Base-by-base conservation (phyloP, 2,329 filamentous ascomycete genomes). In the Fusarium illudens region DNA sequence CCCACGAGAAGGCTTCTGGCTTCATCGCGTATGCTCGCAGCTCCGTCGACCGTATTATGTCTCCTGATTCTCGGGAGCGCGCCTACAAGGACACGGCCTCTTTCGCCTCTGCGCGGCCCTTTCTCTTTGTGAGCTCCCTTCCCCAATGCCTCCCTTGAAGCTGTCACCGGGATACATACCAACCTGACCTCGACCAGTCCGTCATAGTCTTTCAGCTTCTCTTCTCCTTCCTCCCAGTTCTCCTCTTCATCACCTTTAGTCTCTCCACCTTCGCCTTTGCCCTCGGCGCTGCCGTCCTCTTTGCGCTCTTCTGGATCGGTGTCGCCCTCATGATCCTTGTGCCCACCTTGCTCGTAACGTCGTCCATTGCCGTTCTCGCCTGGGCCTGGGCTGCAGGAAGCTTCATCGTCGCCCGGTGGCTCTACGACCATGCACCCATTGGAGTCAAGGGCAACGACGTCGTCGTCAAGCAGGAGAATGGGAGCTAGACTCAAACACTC, bases 241-340 rank as follows among this genome's bases (percentile, higher is more conserved):
- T 89, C 37, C 79, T 94, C 65, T 95, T 96, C 81, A 67, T 85
- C 58, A 80, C 86, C 70, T 93, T 94, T 81, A 83, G 85, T 58
- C 70, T 89, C 37, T 87, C 86, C 36, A 86, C 89, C 62, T 78
- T 90, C 65, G 77, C 89, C 65, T 85, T 93, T 75, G 86, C 90
- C 15, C 75, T 92, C 37, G 79, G 89, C 39, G 83, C 84, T 29
- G 89, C 89, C 12, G 73, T 92, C 36, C 72, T 89, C 58, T 92
- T 92, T 80, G 86, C 87, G 2, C 83, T 91, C 49, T 89, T 91
- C 80, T 90, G 88, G 82, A 84, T 89, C 55, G 87, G 89, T 52
- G 77, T 92, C 44, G 90, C 90, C 3, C 80, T 92, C 11, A 75
- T 92, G 49, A 75, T 94, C 37, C 84, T 96, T 15, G 79, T 92